Conservation (phyloP, 768 basidiomycete species). For the Suillus plorans region DNA sequence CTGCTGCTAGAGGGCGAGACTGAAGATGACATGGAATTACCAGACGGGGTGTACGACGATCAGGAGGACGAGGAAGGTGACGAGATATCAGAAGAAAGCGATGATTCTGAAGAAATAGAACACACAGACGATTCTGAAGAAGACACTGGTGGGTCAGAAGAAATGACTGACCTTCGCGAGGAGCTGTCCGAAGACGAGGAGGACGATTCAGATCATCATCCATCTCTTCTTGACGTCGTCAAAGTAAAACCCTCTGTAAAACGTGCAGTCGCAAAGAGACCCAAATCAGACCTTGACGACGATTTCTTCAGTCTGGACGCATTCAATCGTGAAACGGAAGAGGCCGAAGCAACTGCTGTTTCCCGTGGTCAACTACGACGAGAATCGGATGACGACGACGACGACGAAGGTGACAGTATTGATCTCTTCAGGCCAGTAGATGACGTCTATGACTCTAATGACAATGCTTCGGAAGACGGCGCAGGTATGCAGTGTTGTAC, state of each 20-base stretch:
- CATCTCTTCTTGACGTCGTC: constrained; percentile 26
- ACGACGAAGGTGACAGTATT: constrained; percentile 46
- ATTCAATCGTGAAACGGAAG: constrained; percentile 87
- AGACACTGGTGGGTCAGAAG: constrained; percentile 26
- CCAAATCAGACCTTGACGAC: constrained; percentile 68
- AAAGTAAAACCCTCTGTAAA: constrained; percentile 25
- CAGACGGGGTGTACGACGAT: constrained; percentile 27
- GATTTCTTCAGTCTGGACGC: constrained; percentile 84
- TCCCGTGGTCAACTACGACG: constrained; percentile 59
- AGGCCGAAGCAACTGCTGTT: constrained; percentile 63
- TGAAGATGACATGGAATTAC: constrained; percentile 24
- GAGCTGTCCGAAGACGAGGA: constrained; percentile 38
- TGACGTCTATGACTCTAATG: constrained; percentile 38
- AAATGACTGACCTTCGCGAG: constrained; percentile 35
- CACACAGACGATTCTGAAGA: constrained; percentile 22
- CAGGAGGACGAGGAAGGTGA: constrained; percentile 34
- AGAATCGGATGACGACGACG: constrained; percentile 53
- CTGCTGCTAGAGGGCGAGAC: constrained; percentile 60
- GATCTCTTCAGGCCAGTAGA: constrained; percentile 71
- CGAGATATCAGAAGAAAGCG: constrained; percentile 28
- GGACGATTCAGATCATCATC: constrained; percentile 30
- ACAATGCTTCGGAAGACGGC: constrained; percentile 44
- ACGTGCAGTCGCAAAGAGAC: constrained; percentile 17
- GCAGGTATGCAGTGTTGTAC: constrained; percentile 37
- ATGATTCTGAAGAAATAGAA: constrained; percentile 30